phyloP scores from a whole-genome alignment of 768 basidiomycete species.

The Suillus hirtellus region DNA sequence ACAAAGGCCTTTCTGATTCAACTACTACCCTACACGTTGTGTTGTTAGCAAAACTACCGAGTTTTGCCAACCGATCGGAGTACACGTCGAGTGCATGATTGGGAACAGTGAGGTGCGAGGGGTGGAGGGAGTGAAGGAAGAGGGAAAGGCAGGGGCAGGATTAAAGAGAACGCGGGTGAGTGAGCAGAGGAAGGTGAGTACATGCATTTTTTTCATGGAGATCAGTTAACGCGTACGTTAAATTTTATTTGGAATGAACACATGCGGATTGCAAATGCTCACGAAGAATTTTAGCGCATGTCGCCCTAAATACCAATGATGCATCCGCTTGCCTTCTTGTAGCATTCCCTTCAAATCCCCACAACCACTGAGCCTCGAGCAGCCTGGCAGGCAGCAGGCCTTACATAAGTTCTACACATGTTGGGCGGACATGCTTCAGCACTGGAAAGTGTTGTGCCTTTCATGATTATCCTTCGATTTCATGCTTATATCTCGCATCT shows the following conservation, averaged over 20 bases:
- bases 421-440: not conserved
- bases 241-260: too few species aligned
- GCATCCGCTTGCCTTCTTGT: not conserved
- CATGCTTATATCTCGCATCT: not conserved
- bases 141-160: slow-evolving; percentile 8
- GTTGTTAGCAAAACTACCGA: too few species aligned
- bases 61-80: slow-evolving; percentile 23
- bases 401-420: not conserved
- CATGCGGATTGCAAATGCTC: too few species aligned
- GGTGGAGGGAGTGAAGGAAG: slow-evolving; percentile 10
- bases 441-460: not conserved
- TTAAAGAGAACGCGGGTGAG: slow-evolving; percentile 5
- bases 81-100: slow-evolving; percentile 46
- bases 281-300: not conserved
- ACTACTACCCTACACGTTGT: too few species aligned
- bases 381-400: not conserved
- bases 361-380: not conserved
- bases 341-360: not conserved
- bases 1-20: too few species aligned
- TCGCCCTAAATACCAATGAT: not conserved
- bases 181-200: slow-evolving; percentile 18
- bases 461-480: not conserved
- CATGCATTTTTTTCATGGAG: not conserved
- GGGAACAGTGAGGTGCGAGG: slow-evolving; percentile 40
- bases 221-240: too few species aligned